phyloP scores from a whole-genome alignment of 2,329 filamentous ascomycete genomes.

The Chaetomium olivaceum region DNA sequence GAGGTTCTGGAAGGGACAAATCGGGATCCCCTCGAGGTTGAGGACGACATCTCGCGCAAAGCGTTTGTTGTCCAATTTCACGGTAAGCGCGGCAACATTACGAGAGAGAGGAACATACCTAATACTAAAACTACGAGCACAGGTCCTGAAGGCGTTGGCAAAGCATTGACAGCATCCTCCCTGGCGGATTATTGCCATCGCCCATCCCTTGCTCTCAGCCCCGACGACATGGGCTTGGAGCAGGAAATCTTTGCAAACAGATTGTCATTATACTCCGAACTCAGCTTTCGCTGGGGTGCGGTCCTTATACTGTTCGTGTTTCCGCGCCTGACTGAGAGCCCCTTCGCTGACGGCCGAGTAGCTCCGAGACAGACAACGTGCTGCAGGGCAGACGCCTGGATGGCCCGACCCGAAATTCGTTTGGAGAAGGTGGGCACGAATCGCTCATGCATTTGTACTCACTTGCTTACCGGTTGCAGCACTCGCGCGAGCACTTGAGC shows the following conservation, averaged over 20 bases:
- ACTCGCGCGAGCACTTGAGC: neutral
- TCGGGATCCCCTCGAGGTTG: neutral
- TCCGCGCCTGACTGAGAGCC: neutral
- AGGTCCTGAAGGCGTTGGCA: neutral
- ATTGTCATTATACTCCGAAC: neutral
- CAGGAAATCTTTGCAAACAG: neutral
- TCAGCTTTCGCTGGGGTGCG: slow-evolving; percentile 6
- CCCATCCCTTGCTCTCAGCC: neutral
- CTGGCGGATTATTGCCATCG: neutral
- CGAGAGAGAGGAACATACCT: neutral
- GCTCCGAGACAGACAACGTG: neutral
- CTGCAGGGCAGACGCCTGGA: neutral
- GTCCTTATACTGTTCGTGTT: neutral
- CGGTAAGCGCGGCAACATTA: neutral
- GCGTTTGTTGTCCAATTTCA: slow-evolving; percentile 1
- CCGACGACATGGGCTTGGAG: slow-evolving; percentile 4
- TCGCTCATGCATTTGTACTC: neutral
- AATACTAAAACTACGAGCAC: neutral
- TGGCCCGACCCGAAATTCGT: neutral
- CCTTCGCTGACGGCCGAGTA: neutral
- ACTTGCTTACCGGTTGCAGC: neutral
- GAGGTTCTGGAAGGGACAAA: neutral
- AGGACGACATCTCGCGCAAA: too few species aligned
- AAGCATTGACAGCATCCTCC: neutral
- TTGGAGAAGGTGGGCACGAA: neutral